Percentiles rank a stretch among this genome's conserved stretches.
These are phyloP conservation scores for Lipomyces mesembrius DNA, from an alignment of 805 yeast species.

Conservation along the genomic window DNA sequence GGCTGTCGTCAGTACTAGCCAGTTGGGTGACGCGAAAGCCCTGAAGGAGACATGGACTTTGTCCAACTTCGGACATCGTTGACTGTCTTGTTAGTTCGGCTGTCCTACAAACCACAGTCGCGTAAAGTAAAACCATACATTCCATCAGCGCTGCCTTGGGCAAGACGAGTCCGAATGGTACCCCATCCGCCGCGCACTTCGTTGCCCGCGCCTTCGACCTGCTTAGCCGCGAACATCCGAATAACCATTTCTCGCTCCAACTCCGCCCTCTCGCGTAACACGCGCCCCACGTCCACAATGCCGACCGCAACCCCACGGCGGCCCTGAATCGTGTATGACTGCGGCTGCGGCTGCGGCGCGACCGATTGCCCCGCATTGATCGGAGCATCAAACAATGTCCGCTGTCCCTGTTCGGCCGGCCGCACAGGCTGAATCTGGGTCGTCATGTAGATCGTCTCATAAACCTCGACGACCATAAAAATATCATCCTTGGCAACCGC, in stretches of 20 bases:
- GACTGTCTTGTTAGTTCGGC: constrained; percentile 48
- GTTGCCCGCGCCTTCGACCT: constrained; percentile 24
- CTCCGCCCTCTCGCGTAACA: constrained; percentile 69
- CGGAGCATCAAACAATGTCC: too few species aligned
- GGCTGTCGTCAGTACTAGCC: constrained; percentile 17
- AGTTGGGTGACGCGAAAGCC: constrained; percentile 59
- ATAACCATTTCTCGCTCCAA: constrained; percentile 70
- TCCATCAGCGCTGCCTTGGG: constrained; percentile 73
- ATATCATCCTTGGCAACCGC: constrained; percentile 62
- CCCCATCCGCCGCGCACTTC: constrained; percentile 83
- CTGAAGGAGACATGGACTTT: constrained; percentile 69
- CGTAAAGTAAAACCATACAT: constrained; percentile 23
- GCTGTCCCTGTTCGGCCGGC: constrained; percentile 41
- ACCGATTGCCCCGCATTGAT: background rate
- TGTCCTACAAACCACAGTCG: constrained; percentile 5
- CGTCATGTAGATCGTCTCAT: constrained; percentile 51
- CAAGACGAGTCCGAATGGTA: constrained; percentile 75
- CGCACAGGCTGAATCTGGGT: constrained; percentile 20
- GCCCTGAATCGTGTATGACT: constrained; percentile 41
- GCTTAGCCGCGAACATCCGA: constrained; percentile 60
- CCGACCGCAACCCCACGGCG: constrained; percentile 89
- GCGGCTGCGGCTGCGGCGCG: background rate
- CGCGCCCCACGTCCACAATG: constrained; percentile 79
- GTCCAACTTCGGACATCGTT: constrained; percentile 81
- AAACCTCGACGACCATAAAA: constrained; percentile 74